Percentiles rank a stretch among this genome's conserved stretches.
These are phyloP conservation scores for Angomonas ambiguus DNA, from an alignment of 208 protist genomes.

Conservation along the genomic window DNA sequence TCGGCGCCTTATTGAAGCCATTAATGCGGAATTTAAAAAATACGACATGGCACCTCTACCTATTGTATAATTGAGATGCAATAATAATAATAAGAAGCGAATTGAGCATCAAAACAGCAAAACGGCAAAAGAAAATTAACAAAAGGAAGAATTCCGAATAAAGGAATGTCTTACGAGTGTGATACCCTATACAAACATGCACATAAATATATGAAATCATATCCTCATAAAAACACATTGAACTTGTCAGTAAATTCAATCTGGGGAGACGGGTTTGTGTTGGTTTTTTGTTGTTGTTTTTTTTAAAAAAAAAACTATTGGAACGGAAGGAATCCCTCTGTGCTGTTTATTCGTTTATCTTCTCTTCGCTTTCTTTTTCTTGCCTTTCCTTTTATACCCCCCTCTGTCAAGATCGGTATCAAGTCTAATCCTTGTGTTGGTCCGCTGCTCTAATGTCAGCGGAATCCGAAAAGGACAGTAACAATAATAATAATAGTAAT, in stretches of 20 bases:
- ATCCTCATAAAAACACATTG: too few species aligned
- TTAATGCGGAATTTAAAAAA: conserved; percentile 50
- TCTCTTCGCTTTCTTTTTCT: conserved; percentile 15
- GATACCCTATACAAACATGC: not conserved
- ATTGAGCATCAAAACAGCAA: not conserved
- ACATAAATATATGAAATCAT: not conserved
- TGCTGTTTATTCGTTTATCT: conserved; percentile 12
- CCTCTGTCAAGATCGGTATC: not conserved
- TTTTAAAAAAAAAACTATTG: conserved; percentile 7
- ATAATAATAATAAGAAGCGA: conserved; percentile 12
- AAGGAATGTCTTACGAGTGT: not conserved
- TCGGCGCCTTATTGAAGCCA: conserved; percentile 34
- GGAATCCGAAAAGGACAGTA: not conserved
- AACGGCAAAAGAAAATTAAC: conserved; percentile 11
- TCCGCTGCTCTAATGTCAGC: too few species aligned
- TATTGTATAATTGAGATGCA: not conserved
- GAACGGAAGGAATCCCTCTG: conserved; percentile 15
- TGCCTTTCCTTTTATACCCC: not conserved
- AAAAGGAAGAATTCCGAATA: not conserved
- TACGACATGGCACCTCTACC: conserved; percentile 47
- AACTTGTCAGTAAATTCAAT: too few species aligned
- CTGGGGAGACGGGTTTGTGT: too few species aligned
- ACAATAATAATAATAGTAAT: not conserved
- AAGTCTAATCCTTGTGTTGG: not conserved
- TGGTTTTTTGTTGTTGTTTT: too few species aligned